Percentiles rank a stretch among this genome's conserved stretches.
phyloP scores from a whole-genome alignment of 1,284 basidiomycete species.

The Ganoderma meredithae region DNA sequence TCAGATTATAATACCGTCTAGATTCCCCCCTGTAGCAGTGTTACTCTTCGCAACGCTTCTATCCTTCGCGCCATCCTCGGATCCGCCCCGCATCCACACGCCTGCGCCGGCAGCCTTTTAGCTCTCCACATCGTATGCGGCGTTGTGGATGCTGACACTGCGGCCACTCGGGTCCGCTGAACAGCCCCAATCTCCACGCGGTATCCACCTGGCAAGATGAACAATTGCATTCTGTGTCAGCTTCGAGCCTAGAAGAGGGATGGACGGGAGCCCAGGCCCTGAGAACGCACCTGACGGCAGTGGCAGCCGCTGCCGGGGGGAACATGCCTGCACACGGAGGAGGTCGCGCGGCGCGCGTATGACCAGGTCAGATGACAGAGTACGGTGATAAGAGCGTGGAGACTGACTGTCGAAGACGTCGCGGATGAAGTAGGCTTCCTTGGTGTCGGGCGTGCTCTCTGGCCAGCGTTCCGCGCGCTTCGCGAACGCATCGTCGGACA shows the following conservation, averaged over 20 bases:
- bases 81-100: not conserved
- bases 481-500: constrained; percentile 87
- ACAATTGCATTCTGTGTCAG: constrained; percentile 16
- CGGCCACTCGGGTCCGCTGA: constrained; percentile 94
- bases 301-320: constrained; percentile 88
- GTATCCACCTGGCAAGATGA: constrained; percentile 78
- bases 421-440: constrained; percentile 96
- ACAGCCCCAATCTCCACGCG: constrained; percentile 97
- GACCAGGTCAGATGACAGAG: constrained; percentile 20
- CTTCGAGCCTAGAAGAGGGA: constrained; percentile 1
- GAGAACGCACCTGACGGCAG: constrained; percentile 83
- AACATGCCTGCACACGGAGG: constrained; percentile 62
- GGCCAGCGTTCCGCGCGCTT: constrained; percentile 83
- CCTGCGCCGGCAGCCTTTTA: not conserved
- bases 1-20: constrained; percentile 41
- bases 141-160: constrained; percentile 94
- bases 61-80: not conserved
- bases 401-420: constrained; percentile 88
- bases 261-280: constrained; percentile 8
- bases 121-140: constrained; percentile 69
- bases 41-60: constrained; percentile 28
- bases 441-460: constrained; percentile 90
- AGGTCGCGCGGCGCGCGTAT: not conserved
- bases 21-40: constrained; percentile 44
- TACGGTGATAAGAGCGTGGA: constrained; percentile 17